Conservation (phyloP, 208 protist species). For the Crithidia bombi region DNA sequence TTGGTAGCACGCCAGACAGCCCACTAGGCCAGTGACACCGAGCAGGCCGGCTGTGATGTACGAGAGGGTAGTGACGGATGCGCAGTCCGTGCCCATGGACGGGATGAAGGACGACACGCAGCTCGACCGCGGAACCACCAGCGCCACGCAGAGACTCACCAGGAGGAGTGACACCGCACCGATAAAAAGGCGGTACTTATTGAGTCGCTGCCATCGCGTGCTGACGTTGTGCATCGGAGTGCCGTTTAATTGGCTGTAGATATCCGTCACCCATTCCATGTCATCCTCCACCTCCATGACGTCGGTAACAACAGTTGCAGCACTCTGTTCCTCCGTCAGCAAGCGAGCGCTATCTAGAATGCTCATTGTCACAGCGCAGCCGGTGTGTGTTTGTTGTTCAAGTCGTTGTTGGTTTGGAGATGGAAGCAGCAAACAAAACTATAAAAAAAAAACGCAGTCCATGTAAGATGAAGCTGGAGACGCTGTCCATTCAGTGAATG, state of each 20-base stretch:
- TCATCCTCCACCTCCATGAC: conserved; percentile 35
- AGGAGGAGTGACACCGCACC: conserved; percentile 1
- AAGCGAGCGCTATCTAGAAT: conserved; percentile 16
- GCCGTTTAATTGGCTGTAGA: conserved; percentile 42
- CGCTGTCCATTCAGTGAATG: too few species aligned
- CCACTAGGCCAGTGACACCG: conserved; percentile 17
- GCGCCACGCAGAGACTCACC: conserved; percentile 7
- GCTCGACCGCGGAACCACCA: conserved; percentile 15
- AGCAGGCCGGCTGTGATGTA: conserved; percentile 15
- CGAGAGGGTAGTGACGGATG: conserved; percentile 14
- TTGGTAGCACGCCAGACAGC: conserved; percentile 14
- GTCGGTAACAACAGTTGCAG: not conserved
- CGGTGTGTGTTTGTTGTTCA: too few species aligned
- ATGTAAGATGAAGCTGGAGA: too few species aligned
- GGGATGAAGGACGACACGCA: conserved; percentile 15
- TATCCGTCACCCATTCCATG: conserved; percentile 51
- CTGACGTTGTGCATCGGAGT: conserved; percentile 6
- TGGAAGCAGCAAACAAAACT: too few species aligned
- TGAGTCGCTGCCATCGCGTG: conserved; percentile 19
- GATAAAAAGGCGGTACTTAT: conserved; percentile 27
- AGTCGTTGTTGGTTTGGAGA: too few species aligned
- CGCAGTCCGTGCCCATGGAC: conserved; percentile 13
- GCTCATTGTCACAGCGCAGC: conserved; percentile 11
- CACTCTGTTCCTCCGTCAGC: conserved; percentile 15
- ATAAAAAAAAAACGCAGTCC: too few species aligned